Base-by-base conservation (phyloP, 2,329 filamentous ascomycete genomes). In the Sordariomycetes sp. region DNA sequence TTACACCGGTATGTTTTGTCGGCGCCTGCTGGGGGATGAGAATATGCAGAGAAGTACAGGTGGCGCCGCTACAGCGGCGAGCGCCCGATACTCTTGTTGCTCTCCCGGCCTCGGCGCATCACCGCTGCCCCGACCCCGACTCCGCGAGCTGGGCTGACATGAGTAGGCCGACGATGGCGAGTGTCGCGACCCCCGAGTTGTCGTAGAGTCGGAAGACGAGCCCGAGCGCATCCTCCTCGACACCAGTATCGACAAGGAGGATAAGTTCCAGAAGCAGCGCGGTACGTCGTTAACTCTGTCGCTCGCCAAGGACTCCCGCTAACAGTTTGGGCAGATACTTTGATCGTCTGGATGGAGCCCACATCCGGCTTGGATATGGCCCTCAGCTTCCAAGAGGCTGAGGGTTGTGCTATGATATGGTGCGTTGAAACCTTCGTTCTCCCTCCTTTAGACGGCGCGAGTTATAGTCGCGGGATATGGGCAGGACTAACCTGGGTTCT, bases 191-290 rank as follows among this genome's bases (percentile, higher is more conserved):
- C 88, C 90, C 57, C 84, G 86, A 67, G 91, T 99, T 63, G 79
- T 89, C 60, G 94, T 99, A 65, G 85, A 95, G 66, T 96, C 92
- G 59, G 94, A 99, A 74, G 94, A 97, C 63, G 84, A 95, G 61
- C 89, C 90, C 54, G 82, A 87, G 56, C 84, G 89, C 62, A 81
- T 90, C 62, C 77, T 99, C 42, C 77, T 99, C 59, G 89, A 96
- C 71, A 96, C 92, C 42, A 87, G 82, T 67, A 95, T 99, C 62
- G 83, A 84, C 61, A 95, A 90, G 70, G 91, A 96, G 67, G 92
- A 97, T 81, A 88, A 89, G 59, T 97, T 97, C 68, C 91, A 97
- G 73, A 96, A 96, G 73, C 94, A 99, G 71, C 92, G 97, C 86
- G 90, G 90, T 86, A 80, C 59, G 57, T 57, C 48, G 60, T 63